A percentile compares a stretch with the other conserved stretches of the same genome.
These are phyloP conservation scores for Oenanthe sinensis DNA, from an alignment of 129 eudicot genomes.

Conservation along the genomic window DNA sequence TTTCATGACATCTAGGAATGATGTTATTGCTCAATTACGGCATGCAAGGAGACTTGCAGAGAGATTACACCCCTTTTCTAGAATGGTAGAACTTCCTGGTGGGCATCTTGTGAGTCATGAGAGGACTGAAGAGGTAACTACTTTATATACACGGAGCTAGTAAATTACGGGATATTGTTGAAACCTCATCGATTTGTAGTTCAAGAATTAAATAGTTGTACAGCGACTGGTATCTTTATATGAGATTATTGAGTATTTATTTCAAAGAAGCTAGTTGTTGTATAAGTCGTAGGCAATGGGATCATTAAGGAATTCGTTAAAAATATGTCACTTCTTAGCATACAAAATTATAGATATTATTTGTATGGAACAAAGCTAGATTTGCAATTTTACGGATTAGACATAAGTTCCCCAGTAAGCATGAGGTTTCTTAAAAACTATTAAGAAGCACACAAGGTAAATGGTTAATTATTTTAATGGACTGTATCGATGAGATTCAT, in stretches of 20 bases:
- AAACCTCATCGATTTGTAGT: not conserved
- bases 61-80: constrained; percentile 67
- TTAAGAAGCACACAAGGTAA: not conserved
- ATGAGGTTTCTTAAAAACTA: not conserved
- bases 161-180: not conserved
- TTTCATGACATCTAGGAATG: constrained; percentile 43
- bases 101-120: constrained; percentile 98
- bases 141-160: not conserved
- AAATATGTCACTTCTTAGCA: not conserved
- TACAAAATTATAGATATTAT: not conserved
- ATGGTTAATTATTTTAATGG: not conserved
- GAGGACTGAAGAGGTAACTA: constrained; percentile 79
- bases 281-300: not conserved
- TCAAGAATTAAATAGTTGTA: not conserved
- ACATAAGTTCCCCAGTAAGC: not conserved
- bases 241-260: not conserved
- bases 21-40: constrained; percentile 79
- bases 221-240: not conserved
- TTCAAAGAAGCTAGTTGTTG: not conserved
- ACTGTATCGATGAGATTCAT: not conserved
- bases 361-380: not conserved
- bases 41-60: constrained; percentile 80
- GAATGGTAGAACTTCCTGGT: constrained; percentile 88
- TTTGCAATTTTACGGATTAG: not conserved
- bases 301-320: not conserved